Conservation (phyloP, 139 green algal species). For the Asterochloris erici region DNA sequence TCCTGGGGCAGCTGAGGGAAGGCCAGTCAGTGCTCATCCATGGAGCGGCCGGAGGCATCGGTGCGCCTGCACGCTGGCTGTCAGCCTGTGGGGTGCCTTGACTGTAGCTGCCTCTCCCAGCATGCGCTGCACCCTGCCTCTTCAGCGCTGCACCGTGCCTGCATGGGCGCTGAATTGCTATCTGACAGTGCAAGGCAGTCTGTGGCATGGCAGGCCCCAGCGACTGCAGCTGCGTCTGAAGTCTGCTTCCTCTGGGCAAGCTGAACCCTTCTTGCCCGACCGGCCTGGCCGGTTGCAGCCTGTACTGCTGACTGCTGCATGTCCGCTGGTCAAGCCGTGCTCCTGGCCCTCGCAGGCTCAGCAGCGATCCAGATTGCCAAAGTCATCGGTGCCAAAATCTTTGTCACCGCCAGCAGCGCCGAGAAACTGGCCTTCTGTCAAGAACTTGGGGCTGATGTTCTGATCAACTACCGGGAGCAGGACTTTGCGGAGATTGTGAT, state of each 20-base stretch:
- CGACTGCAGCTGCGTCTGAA: too few relatives aligned
- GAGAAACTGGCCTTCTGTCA: constrained; percentile 15
- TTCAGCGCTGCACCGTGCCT: too few relatives aligned
- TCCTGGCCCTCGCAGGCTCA: not conserved
- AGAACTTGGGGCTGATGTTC: constrained; percentile 36
- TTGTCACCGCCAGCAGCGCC: not conserved
- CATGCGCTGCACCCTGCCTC: not conserved
- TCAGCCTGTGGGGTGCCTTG: not conserved
- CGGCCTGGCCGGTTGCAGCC: too few relatives aligned
- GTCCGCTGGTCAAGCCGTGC: too few relatives aligned
- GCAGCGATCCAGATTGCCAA: constrained; percentile 17
- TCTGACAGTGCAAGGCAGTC: too few relatives aligned
- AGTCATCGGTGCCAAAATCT: constrained; percentile 10
- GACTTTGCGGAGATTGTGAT: constrained; percentile 19
- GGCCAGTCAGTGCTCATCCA: constrained; percentile 10
- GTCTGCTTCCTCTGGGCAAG: too few relatives aligned
- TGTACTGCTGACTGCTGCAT: too few relatives aligned
- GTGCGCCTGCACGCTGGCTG: not conserved
- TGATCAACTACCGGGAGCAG: constrained; percentile 50
- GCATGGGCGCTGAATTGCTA: too few relatives aligned
- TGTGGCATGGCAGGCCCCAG: too few relatives aligned
- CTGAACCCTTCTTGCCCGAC: too few relatives aligned
- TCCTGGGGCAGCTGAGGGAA: constrained; percentile 3
- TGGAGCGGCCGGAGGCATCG: constrained; percentile 8
- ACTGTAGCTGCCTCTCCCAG: not conserved